phyloP scores from a whole-genome alignment of 2,329 filamentous ascomycete genomes.

The Pyrenophora teres region DNA sequence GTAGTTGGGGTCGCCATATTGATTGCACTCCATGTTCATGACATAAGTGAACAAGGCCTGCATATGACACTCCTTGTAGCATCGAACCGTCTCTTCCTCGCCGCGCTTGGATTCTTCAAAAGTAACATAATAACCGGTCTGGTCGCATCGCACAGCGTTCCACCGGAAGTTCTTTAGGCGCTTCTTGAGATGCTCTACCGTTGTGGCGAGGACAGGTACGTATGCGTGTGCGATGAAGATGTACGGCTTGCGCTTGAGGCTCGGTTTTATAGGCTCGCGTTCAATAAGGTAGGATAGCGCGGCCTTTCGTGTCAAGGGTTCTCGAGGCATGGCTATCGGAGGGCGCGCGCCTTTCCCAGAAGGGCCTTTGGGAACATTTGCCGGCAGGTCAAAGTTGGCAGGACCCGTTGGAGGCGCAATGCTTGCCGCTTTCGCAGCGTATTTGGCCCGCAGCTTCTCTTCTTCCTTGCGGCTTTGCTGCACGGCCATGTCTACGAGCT shows the following conservation, averaged over 20 bases:
- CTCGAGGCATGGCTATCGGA: constrained; percentile 46
- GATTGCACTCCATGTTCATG: constrained; percentile 87
- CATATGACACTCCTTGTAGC: constrained; percentile 77
- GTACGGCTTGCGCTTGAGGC: constrained; percentile 80
- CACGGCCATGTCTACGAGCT: constrained; percentile 75
- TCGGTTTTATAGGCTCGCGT: constrained; percentile 66
- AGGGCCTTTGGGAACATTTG: constrained; percentile 85
- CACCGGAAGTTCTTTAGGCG: constrained; percentile 82
- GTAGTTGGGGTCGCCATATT: constrained; percentile 68
- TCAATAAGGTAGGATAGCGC: constrained; percentile 61
- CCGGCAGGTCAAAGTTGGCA: constrained; percentile 64
- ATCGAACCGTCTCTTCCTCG: constrained; percentile 79
- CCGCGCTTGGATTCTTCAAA: constrained; percentile 80
- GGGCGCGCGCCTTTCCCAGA: constrained; percentile 58
- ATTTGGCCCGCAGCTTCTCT: constrained; percentile 50
- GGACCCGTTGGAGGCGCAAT: constrained; percentile 27
- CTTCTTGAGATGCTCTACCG: constrained; percentile 87
- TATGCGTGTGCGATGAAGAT: constrained; percentile 86
- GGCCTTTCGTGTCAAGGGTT: constrained; percentile 52
- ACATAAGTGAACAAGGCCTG: constrained; percentile 87
- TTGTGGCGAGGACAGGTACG: constrained; percentile 84
- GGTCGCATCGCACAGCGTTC: constrained; percentile 81
- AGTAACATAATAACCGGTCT: constrained; percentile 86
- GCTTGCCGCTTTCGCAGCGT: constrained; percentile 34
- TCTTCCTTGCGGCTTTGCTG: constrained; percentile 69